phyloP scores from a whole-genome alignment of 1,284 basidiomycete genomes.

The Hymenochaete sp. region DNA sequence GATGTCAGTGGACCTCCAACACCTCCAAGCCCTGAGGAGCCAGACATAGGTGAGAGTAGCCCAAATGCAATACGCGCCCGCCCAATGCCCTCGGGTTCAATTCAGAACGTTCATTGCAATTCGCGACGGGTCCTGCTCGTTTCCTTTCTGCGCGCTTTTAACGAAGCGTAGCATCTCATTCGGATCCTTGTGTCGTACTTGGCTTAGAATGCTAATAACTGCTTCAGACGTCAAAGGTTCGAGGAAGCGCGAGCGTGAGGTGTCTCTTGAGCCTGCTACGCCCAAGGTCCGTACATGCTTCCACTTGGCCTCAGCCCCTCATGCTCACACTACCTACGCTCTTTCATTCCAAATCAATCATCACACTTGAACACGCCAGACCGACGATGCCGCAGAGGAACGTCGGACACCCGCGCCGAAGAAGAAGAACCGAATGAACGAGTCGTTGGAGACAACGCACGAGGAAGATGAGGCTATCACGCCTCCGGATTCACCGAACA shows the following conservation, averaged over 20 bases:
- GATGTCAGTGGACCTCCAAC: slow-evolving; percentile 15
- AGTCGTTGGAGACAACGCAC: slow-evolving; percentile 56
- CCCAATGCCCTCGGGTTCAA: no score
- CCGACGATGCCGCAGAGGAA: no score
- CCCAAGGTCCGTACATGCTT: slow-evolving; percentile 32
- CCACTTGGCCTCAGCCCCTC: no score
- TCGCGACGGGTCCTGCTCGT: no score
- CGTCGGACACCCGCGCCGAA: slow-evolving; percentile 39
- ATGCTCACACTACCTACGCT: no score
- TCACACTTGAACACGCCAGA: no score
- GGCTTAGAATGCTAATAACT: slow-evolving; percentile 5
- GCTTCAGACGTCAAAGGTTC: slow-evolving; percentile 30
- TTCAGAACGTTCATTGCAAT: no score
- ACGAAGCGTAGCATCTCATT: no score
- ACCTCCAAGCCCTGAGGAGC: slow-evolving; percentile 16
- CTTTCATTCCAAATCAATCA: no score
- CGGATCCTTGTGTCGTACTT: no score
- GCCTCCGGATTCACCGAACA: slow-evolving; percentile 36
- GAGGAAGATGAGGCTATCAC: slow-evolving; percentile 53
- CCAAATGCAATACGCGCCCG: no score
- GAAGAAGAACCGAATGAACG: slow-evolving; percentile 63
- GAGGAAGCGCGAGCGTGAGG: slow-evolving; percentile 63
- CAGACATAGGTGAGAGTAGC: slow-evolving; percentile 16
- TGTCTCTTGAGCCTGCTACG: slow-evolving; percentile 58
- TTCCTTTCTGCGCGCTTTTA: slow-evolving; percentile 4